Percentiles rank a stretch among this genome's conserved stretches.
These are phyloP conservation scores for Sporobolus alterniflorus DNA, from an alignment of 202 grass and related monocot species.

Conservation along the genomic window DNA sequence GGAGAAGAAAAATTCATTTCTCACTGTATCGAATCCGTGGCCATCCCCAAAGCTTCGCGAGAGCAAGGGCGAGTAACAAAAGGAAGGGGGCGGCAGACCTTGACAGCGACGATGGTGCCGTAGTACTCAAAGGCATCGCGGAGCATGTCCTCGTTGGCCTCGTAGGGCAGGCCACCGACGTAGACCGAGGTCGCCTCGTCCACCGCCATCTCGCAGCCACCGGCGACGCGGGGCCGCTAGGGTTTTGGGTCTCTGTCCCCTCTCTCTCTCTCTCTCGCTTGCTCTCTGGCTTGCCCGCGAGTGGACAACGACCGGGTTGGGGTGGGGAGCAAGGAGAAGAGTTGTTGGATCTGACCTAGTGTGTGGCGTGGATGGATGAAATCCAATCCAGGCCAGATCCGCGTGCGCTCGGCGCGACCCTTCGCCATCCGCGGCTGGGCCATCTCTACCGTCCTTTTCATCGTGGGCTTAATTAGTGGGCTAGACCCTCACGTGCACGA, in stretches of 20 bases:
- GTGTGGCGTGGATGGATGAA: background rate
- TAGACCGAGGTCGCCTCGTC: constrained; percentile 89
- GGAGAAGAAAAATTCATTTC: background rate
- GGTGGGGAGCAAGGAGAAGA: background rate
- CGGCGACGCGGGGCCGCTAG: constrained; percentile 31
- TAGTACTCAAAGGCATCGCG: constrained; percentile 64
- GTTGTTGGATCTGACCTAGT: constrained; percentile 34
- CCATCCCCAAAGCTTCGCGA: background rate
- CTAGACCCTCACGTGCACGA: background rate
- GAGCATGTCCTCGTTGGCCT: constrained; percentile 68
- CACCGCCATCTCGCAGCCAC: constrained; percentile 54
- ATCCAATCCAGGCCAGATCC: background rate
- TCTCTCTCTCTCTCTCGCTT: background rate
- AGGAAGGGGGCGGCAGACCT: constrained; percentile 34
- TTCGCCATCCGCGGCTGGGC: too few species aligned
- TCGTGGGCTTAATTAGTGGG: background rate
- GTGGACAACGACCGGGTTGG: background rate
- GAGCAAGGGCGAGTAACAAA: background rate
- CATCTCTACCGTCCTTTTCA: constrained; percentile 10
- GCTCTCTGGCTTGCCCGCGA: constrained; percentile 6
- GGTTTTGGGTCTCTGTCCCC: constrained; percentile 44
- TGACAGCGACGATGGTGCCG: constrained; percentile 78
- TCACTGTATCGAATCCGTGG: background rate
- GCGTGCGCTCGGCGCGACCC: background rate
- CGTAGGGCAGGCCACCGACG: constrained; percentile 87